Base-by-base conservation (phyloP, 768 basidiomycete species). In the Kwoniella europaea region DNA sequence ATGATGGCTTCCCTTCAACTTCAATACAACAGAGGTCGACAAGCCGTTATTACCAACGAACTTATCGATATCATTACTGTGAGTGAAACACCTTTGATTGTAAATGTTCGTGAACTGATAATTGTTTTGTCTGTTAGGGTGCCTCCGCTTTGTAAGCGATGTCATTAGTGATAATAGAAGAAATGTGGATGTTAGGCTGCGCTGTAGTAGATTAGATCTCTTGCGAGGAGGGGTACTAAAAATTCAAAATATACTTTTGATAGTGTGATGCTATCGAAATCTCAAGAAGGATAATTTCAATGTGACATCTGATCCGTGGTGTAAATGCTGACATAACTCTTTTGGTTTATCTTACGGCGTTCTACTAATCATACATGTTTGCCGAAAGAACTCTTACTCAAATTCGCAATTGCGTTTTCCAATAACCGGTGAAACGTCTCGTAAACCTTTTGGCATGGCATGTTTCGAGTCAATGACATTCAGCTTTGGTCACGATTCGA, bases 11-110 rank as follows among this genome's bases (percentile, higher is more conserved):
- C 86, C 56, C 87, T 98, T 61, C 91, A 91, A 84, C 91, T 97
- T 91, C 88, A 96, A 85, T 98, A 95, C 89, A 98, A 98, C 84
- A 92, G 94, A 88, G 94, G 95, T 87, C 92, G 94, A 82, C 94
- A 98, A 87, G 94, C 94, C 74, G 91, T 94, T 76, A 98, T 98
- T 82, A 98, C 94, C 76, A 80, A 78, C 73, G 81, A 82, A 73
- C 72, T 80, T 61, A 83, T 83, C 74, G 82, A 83, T 71, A 82
- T 82, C 65, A 82, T 82, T 70, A 82, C 80, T 44, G 79, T 77
- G 61, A 67, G 76, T 73, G 10, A 16, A 52, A 5, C 41, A 1
- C 24, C 12, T n/a, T n/a, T 59, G 27, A 42, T 9, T 1, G 7
- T 46, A 53, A 0, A 1, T 35, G 2, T 35, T 6, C 9, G 13